Evolutionary conservation across 1,284 basidiomycete genomes (phyloP), one percentile per base, ranked within the genome.

Genomic region (Porogramme epimiltina): DNA sequence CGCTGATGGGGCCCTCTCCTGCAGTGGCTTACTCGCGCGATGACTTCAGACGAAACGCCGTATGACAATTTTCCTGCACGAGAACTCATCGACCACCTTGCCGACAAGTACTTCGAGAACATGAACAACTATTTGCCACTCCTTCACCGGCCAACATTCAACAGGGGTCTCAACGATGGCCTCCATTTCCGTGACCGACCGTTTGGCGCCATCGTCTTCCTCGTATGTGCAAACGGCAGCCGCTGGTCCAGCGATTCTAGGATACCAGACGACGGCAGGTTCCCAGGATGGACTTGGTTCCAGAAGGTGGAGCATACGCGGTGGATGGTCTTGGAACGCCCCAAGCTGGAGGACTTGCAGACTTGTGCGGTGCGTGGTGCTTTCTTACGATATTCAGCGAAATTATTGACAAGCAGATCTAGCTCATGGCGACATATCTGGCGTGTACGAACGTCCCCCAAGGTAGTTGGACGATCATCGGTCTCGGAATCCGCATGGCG

Each of bases 231-330:
- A 3, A 70, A 77, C 42, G 82, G 76, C 3, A 69, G 78, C 0
- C 68, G 79, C 20, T 80, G 69, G 58, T 68, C 74, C 16, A 64
- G 75, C 50, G 88, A 85, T 58, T 76, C 75, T 0, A 72, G 88
- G 6, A 82, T 88, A 52, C 66, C 76, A 11, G 77, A 80, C 13
- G 75, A 37, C 3, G 63, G 63, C 45, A 80, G 82, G 54, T 86
- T 85, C 0, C 75, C 78, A 1, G 91, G 91, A 2, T 92, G 89
- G 89, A 83, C 81, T 58, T 93, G 79, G 71, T 87, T 91, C 58
- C 73, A 81, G 26, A 85, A 88, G 50, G 78, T 90, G 0, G 75
- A 85, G 54, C 58, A 79, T 13, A 61, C 80, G 51, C 74, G 78
- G 28, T 76, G 76, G 53, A 73, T 72, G 2, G 66, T 82, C 43